phyloP scores from a whole-genome alignment of 2,329 filamentous ascomycete species.

The Alternaria alternata region DNA sequence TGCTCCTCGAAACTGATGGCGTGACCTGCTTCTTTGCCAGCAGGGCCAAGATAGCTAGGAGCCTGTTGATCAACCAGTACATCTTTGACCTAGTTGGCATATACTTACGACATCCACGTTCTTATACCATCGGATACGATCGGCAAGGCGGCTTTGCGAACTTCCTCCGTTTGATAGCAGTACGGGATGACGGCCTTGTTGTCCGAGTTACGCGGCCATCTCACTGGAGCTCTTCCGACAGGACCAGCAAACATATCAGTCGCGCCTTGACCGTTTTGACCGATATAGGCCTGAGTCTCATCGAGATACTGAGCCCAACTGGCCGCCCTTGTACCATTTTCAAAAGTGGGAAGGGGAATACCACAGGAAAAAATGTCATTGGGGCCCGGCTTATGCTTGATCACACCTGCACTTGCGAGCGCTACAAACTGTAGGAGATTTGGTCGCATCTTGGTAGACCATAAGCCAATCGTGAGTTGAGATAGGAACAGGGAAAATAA shows the following conservation, averaged over 20 bases:
- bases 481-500: background rate
- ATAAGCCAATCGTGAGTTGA: background rate
- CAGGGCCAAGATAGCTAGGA: background rate
- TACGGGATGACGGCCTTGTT: constrained; percentile 3
- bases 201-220: constrained; percentile 1
- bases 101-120: constrained; percentile 5
- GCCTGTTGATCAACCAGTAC: background rate
- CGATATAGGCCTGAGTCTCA: background rate
- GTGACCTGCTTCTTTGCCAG: background rate
- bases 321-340: background rate
- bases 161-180: background rate
- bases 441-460: background rate
- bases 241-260: background rate
- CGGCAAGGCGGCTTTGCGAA: background rate
- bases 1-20: constrained; percentile 6
- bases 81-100: background rate
- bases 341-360: background rate
- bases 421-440: background rate
- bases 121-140: constrained; percentile 3
- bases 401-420: background rate
- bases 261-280: background rate
- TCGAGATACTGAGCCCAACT: constrained; percentile 3
- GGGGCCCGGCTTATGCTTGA: background rate
- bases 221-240: background rate
- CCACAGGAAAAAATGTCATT: background rate